Evolutionary conservation across 768 basidiomycete genomes (phyloP).

Genomic region (Suillus ampliporus): DNA sequence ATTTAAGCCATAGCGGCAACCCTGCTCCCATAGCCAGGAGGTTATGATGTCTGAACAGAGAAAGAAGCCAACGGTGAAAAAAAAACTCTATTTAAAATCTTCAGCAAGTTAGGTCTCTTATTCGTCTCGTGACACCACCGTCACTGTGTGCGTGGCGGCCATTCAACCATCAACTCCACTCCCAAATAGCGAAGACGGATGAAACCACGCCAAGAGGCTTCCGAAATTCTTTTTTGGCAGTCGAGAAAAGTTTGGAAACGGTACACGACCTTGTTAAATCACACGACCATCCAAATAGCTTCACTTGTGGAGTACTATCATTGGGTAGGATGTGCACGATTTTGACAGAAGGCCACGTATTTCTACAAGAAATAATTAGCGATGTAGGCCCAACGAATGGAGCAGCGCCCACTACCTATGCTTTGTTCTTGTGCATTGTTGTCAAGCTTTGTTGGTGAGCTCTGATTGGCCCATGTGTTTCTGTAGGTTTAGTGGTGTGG

Average conservation of each 20-base stretch:
- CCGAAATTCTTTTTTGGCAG: not conserved
- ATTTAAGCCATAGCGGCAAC: conserved; percentile 31
- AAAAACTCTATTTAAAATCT: not conserved
- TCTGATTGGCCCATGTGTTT: not conserved
- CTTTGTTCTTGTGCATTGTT: not conserved
- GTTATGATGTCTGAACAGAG: not conserved
- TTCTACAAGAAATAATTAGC: not conserved
- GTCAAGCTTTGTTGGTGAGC: not conserved
- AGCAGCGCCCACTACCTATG: not conserved
- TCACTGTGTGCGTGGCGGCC: not conserved
- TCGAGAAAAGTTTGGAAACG: not conserved
- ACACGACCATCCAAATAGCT: not conserved
- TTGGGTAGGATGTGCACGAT: not conserved
- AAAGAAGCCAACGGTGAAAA: not conserved
- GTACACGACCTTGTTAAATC: not conserved
- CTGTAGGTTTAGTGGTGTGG: not conserved
- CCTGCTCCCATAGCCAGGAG: not conserved
- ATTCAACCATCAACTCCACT: not conserved
- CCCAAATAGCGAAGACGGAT: not conserved
- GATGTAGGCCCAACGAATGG: not conserved
- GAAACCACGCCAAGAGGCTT: no score
- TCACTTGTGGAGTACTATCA: not conserved
- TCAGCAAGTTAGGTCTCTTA: not conserved
- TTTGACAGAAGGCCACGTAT: not conserved
- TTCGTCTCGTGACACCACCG: not conserved